Conservation (phyloP, 768 basidiomycete genomes). For the Suillus variegatus region DNA sequence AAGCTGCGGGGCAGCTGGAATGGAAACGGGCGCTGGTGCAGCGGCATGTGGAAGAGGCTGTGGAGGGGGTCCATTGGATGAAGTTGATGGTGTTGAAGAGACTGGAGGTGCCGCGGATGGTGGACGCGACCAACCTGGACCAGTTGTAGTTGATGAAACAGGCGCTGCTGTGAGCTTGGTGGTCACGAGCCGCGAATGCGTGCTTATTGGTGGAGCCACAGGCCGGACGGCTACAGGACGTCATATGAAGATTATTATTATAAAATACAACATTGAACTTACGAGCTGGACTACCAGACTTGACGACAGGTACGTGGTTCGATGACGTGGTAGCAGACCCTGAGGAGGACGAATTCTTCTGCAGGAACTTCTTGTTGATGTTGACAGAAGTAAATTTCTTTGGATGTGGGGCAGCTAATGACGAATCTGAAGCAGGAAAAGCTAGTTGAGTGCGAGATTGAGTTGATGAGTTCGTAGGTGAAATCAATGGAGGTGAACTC, state of each 20-base stretch:
- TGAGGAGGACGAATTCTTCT: slow-evolving; percentile 75
- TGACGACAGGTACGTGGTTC: slow-evolving; percentile 41
- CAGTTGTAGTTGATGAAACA: slow-evolving; percentile 55
- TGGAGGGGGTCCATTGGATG: slow-evolving; percentile 47
- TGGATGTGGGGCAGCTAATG: slow-evolving; percentile 48
- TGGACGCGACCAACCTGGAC: slow-evolving; percentile 78
- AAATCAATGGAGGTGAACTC: slow-evolving; percentile 13
- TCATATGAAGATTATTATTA: not conserved
- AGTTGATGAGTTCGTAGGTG: slow-evolving; percentile 19
- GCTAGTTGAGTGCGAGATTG: slow-evolving; percentile 12
- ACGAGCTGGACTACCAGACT: slow-evolving; percentile 56
- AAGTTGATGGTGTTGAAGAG: slow-evolving; percentile 48
- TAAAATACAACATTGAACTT: slow-evolving; percentile 26
- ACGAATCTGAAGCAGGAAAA: slow-evolving; percentile 16
- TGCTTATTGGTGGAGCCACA: slow-evolving; percentile 48
- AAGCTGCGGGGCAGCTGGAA: slow-evolving; percentile 47
- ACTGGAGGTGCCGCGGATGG: slow-evolving; percentile 68
- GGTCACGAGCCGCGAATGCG: slow-evolving; percentile 83
- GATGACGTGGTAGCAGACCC: slow-evolving; percentile 46
- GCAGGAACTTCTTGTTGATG: slow-evolving; percentile 95
- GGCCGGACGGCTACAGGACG: slow-evolving; percentile 50
- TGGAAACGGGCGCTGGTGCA: slow-evolving; percentile 17
- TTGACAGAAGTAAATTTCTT: slow-evolving; percentile 91
- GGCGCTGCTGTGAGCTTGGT: slow-evolving; percentile 79
- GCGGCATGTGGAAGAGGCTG: slow-evolving; percentile 44